Evolutionary conservation across 2,329 filamentous ascomycete species (phyloP).

Genomic region (Fusarium pseudograminearum): DNA sequence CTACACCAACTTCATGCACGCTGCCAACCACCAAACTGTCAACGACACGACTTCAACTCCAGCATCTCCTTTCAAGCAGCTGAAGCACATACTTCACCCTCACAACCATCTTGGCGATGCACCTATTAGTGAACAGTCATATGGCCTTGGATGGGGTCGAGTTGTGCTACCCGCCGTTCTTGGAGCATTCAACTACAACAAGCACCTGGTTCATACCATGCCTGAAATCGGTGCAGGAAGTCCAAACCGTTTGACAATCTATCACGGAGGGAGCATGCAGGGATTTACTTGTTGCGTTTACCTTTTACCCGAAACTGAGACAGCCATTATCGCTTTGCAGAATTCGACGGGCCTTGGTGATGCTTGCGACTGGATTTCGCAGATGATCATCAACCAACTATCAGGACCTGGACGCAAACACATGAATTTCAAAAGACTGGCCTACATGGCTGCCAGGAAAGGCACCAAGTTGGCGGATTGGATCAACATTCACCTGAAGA

Average conservation of each 20-base stretch:
- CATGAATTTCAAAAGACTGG: background rate
- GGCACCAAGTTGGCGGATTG: too few relatives aligned
- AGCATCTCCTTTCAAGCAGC: background rate
- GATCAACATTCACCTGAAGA: background rate
- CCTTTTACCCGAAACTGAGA: background rate
- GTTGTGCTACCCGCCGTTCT: background rate
- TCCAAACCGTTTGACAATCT: background rate
- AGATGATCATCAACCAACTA: background rate
- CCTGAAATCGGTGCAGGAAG: fast-evolving
- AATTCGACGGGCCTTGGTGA: background rate
- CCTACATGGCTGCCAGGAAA: background rate
- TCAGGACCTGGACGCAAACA: background rate
- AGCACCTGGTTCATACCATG: background rate
- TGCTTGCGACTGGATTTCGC: background rate
- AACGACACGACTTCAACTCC: background rate
- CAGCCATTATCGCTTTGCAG: background rate
- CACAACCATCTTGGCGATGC: background rate
- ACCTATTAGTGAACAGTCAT: background rate
- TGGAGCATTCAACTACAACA: background rate
- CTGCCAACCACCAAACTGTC: background rate
- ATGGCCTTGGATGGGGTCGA: background rate
- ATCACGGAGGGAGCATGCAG: background rate
- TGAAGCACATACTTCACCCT: background rate
- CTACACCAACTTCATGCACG: background rate
- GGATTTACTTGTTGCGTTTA: background rate